Base-by-base conservation (phyloP, 1,139 yeast genomes). In the Casaregolazyma lundiana region DNA sequence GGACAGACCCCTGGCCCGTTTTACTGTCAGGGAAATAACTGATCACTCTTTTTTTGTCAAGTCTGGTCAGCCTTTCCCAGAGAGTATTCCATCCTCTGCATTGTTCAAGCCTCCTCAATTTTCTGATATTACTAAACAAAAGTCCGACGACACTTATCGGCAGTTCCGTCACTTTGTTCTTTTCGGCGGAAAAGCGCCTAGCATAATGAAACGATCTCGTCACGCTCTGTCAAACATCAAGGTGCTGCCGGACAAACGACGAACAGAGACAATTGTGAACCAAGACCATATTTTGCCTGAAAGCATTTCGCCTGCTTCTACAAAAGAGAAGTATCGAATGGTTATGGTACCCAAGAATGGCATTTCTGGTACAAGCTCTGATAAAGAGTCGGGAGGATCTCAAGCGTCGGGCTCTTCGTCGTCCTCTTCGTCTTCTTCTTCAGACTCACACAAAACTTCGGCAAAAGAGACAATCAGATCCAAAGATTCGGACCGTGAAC, bases 271-370 rank as follows among this genome's bases (percentile, higher is more conserved):
- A 4, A 36, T 36, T 19, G 35, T 29, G n/a, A 26, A 24, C 16
- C 29, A 35, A 18, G 36, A 42, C 16, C 45, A 42, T 4, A 76
- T 90, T 55, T 72, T 90, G 56, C 97, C 97, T 37, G 84, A 81
- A 56, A 85, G 96, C 1, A 75, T 90, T 60, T 89, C 97, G 22
- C 97, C 97, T 13, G 92, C 92, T 55, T 90, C 89, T 58, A 88
- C 96, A 43, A 84, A 81, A 64, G 82, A 76, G 66, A 90, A 90
- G 67, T 90, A 90, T 67, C 84, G 83, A 65, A 95, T 87, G 57
- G 64, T 67, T 20, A 58, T 58, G 50, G 59, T 64, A 26, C 56
- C 59, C 26, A 54, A 53, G 30, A 53, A 54, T 36, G 52, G 49
- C 21, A 41, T 49, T 32, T 37, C 59, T 24, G 42, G 50, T 35